Conservation (phyloP, 2,329 filamentous ascomycete genomes). For the Knufia fluminis region DNA sequence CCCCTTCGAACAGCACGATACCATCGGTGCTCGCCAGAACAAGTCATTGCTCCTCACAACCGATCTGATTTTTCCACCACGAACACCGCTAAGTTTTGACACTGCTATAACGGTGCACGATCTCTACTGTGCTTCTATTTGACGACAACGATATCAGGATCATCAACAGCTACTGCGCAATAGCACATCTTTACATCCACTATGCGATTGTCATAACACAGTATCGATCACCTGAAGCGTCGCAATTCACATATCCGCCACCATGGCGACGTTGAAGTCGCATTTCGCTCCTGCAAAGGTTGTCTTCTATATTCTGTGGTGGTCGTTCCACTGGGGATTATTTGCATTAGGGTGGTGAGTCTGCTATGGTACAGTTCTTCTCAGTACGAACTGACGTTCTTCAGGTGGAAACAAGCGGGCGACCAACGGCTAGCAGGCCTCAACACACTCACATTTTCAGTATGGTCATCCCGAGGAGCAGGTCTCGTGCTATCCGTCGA, state of each 20-base stretch:
- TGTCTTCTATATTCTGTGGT: conserved; percentile 72
- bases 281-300: conserved; percentile 47
- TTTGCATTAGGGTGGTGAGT: conserved; percentile 79
- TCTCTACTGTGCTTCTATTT: too few relatives aligned
- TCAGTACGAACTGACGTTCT: conserved; percentile 23
- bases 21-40: neutral
- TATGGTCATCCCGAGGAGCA: conserved; percentile 93
- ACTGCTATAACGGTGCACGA: neutral
- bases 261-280: conserved; percentile 19
- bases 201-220: conserved; percentile 4
- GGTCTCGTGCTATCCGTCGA: conserved; percentile 79
- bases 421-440: conserved; percentile 63
- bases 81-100: neutral
- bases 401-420: conserved; percentile 66
- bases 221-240: neutral
- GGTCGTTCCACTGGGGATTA: conserved; percentile 66
- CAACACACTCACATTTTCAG: conserved; percentile 75
- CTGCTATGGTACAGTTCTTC: neutral
- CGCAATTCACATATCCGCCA: neutral
- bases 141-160: neutral
- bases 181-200: neutral
- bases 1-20: neutral
- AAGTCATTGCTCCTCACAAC: neutral
- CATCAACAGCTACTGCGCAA: neutral
- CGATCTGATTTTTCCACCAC: too few relatives aligned